Percentiles rank a stretch among this genome's conserved stretches.
phyloP scores from a whole-genome alignment of 2,329 filamentous ascomycete genomes.

The Exutisphaerella laricina region DNA sequence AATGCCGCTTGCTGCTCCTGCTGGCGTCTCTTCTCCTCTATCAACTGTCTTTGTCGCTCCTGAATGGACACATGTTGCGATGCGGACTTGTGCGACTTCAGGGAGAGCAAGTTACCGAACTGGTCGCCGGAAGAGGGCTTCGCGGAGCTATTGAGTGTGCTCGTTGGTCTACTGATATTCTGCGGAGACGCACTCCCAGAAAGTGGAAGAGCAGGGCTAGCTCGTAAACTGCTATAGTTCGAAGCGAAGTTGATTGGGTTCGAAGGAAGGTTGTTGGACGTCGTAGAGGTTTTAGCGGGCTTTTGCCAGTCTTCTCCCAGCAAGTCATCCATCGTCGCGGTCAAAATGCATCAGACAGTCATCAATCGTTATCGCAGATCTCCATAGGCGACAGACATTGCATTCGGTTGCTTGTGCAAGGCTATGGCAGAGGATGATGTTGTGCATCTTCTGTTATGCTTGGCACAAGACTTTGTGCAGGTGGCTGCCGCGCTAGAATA shows the following conservation, averaged over 20 bases:
- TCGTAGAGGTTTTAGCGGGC: conserved; percentile 25
- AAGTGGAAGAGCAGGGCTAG: conserved; percentile 38
- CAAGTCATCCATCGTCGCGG: conserved; percentile 43
- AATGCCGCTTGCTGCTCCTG: conserved; percentile 67
- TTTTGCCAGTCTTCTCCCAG: conserved; percentile 45
- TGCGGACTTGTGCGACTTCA: conserved; percentile 53
- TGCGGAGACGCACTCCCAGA: conserved; percentile 30
- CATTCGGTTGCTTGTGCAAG: neutral
- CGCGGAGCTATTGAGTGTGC: conserved; percentile 37
- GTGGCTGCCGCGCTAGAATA: no score
- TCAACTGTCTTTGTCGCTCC: conserved; percentile 62
- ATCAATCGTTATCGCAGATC: neutral
- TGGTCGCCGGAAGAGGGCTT: conserved; percentile 58
- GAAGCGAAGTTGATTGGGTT: conserved; percentile 25
- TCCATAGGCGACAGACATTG: neutral
- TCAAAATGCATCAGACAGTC: conserved; percentile 1
- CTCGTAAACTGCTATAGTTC: conserved; percentile 32
- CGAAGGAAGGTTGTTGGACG: conserved; percentile 7
- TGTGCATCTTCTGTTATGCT: no score
- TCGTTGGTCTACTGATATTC: conserved; percentile 36
- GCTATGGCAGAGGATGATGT: neutral
- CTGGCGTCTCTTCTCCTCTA: conserved; percentile 72
- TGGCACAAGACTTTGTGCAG: no score
- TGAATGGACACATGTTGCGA: conserved; percentile 64
- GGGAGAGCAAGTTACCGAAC: conserved; percentile 70